These are phyloP conservation scores for Plasmodium coatneyi DNA, from an alignment of 169 alveolate genomes.

Conservation along the genomic window DNA sequence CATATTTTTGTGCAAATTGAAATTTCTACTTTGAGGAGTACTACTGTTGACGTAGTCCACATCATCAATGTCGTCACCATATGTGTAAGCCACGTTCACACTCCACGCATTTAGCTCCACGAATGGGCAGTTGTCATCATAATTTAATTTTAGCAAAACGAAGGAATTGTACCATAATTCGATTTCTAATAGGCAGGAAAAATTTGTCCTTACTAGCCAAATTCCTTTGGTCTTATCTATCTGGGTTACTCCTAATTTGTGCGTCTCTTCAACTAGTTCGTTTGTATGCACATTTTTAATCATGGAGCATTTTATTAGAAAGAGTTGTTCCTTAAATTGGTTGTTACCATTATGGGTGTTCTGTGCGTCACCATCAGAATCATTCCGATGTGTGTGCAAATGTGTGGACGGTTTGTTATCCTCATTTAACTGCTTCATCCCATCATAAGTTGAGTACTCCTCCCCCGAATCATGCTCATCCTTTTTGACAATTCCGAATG, in stretches of 20 bases:
- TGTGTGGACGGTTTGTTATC: not conserved
- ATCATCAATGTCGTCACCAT: constrained; percentile 75
- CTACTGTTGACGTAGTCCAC: constrained; percentile 22
- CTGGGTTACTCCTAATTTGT: not conserved
- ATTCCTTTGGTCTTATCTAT: constrained; percentile 42
- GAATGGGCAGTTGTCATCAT: constrained; percentile 13
- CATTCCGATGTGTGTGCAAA: not conserved
- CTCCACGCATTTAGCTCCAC: constrained; percentile 58
- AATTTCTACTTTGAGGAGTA: not conserved
- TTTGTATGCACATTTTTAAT: constrained; percentile 20
- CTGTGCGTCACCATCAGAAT: not conserved
- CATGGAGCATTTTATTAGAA: constrained; percentile 71
- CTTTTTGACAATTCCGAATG: not conserved
- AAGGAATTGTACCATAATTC: constrained; percentile 71
- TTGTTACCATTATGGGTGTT: not conserved
- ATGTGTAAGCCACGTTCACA: constrained; percentile 63
- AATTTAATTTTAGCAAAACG: constrained; percentile 59
- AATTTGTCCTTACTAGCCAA: constrained; percentile 54
- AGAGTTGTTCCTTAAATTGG: constrained; percentile 26
- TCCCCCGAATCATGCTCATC: not conserved
- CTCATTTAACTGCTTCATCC: not conserved
- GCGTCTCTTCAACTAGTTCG: not conserved
- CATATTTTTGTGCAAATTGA: constrained; percentile 27
- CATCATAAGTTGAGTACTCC: not conserved
- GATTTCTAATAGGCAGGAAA: constrained; percentile 39